Conservation (phyloP, 495 filamentous ascomycete species). For the Tirmania nivea region DNA sequence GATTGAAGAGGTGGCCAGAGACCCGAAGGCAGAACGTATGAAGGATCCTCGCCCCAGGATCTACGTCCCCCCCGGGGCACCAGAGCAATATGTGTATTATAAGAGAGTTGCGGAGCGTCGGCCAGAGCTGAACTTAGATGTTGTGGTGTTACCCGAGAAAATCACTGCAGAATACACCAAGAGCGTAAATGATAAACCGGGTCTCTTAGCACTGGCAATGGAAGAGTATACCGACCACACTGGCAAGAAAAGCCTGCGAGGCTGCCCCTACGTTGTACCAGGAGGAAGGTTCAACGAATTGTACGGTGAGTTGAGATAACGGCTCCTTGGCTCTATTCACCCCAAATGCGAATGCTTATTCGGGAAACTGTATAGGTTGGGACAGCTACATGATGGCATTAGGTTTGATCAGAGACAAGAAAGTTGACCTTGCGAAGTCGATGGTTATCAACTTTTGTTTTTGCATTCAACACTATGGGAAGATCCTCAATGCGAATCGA, state of each 20-base stretch:
- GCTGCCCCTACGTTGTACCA: slow-evolving; percentile 84
- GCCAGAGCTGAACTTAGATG: slow-evolving; percentile 70
- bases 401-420: slow-evolving; percentile 60
- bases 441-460: slow-evolving; percentile 96
- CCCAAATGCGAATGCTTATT: slow-evolving; percentile 1
- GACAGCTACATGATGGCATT: slow-evolving; percentile 94
- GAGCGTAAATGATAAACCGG: slow-evolving; percentile 62
- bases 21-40: slow-evolving; percentile 75
- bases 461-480: slow-evolving; percentile 93
- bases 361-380: slow-evolving; percentile 31
- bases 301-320: slow-evolving; percentile 32
- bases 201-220: slow-evolving; percentile 77
- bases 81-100: slow-evolving; percentile 80
- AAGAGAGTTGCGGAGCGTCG: slow-evolving; percentile 44
- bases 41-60: slow-evolving; percentile 71
- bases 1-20: slow-evolving; percentile 62
- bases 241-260: slow-evolving; percentile 42
- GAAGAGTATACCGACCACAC: slow-evolving; percentile 44
- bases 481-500: slow-evolving; percentile 89
- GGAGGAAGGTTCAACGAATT: slow-evolving; percentile 94
- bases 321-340: neutral
- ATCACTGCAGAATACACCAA: slow-evolving; percentile 57
- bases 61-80: slow-evolving; percentile 66
- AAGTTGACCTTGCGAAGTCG: slow-evolving; percentile 61
- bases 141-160: slow-evolving; percentile 46